Evolutionary conservation across 257 asterid species (phyloP).

Genomic region (Fraxinus quadrangulata): DNA sequence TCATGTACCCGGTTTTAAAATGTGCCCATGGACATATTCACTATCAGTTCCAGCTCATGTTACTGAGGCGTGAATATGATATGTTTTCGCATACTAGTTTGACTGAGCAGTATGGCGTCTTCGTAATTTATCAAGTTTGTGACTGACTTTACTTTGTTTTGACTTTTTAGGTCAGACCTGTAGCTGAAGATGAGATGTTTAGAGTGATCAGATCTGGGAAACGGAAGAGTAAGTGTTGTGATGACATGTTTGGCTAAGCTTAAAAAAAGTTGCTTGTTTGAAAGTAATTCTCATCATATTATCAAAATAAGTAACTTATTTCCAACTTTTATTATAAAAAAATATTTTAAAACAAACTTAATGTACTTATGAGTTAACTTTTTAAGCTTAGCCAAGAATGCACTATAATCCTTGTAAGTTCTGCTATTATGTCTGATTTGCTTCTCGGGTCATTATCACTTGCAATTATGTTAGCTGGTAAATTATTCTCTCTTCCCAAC

Average conservation of each 20-base stretch:
- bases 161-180: conserved; percentile 75
- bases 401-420: not conserved
- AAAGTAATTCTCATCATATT: not conserved
- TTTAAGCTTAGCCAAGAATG: not conserved
- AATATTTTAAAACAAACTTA: too few relatives aligned
- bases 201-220: conserved; percentile 92
- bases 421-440: not conserved
- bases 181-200: conserved; percentile 99
- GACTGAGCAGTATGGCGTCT: conserved; percentile 4
- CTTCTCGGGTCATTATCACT: not conserved
- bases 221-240: conserved; percentile 75
- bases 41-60: not conserved
- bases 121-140: conserved; percentile 5
- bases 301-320: not conserved
- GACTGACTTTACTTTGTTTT: conserved; percentile 12
- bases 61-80: not conserved
- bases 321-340: too few relatives aligned
- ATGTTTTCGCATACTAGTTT: not conserved
- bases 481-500: not conserved
- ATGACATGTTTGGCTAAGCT: conserved; percentile 2
- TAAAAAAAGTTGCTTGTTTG: not conserved
- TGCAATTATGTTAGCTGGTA: not conserved
- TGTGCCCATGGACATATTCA: not conserved
- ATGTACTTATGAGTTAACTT: not conserved
- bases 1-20: not conserved